Evolutionary conservation across 345 rosid genomes (phyloP).

Genomic region (Jatropha curcas): DNA sequence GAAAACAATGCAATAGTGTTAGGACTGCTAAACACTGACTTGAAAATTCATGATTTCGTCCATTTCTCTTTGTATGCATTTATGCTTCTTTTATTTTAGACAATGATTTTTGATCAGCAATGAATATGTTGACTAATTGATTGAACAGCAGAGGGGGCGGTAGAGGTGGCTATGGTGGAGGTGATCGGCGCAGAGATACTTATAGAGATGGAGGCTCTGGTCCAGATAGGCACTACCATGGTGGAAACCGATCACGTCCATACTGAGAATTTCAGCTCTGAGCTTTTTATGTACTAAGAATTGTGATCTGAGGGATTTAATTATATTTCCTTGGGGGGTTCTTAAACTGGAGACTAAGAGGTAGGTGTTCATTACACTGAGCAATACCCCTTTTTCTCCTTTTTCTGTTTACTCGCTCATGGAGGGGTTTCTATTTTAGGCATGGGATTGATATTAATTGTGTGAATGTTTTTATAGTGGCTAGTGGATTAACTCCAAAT

Average conservation of each 20-base stretch:
- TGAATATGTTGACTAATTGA: conserved; percentile 19
- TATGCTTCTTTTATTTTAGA: too few species aligned
- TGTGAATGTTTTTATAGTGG: conserved; percentile 70
- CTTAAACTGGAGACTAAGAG: conserved; percentile 71
- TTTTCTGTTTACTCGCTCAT: conserved; percentile 24
- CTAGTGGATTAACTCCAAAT: conserved; percentile 68
- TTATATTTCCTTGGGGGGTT: conserved; percentile 50
- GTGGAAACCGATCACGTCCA: conserved; percentile 94
- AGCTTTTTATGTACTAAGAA: conserved; percentile 60
- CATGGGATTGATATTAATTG: conserved; percentile 51
- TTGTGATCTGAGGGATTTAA: conserved; percentile 50
- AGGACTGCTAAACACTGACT: too few species aligned
- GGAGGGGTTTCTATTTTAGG: conserved; percentile 41
- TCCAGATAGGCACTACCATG: conserved; percentile 78
- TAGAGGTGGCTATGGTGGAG: conserved; percentile 81
- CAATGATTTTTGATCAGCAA: too few species aligned
- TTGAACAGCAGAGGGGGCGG: conserved; percentile 64
- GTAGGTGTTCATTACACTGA: conserved; percentile 67
- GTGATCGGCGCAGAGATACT: conserved; percentile 83
- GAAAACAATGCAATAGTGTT: too few species aligned
- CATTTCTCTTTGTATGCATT: too few species aligned
- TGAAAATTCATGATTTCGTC: too few species aligned
- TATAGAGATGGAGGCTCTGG: conserved; percentile 77
- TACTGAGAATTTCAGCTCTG: conserved; percentile 51
- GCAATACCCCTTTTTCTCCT: conserved; percentile 53